phyloP scores from a whole-genome alignment of 768 basidiomycete genomes.

The Panus rudis region DNA sequence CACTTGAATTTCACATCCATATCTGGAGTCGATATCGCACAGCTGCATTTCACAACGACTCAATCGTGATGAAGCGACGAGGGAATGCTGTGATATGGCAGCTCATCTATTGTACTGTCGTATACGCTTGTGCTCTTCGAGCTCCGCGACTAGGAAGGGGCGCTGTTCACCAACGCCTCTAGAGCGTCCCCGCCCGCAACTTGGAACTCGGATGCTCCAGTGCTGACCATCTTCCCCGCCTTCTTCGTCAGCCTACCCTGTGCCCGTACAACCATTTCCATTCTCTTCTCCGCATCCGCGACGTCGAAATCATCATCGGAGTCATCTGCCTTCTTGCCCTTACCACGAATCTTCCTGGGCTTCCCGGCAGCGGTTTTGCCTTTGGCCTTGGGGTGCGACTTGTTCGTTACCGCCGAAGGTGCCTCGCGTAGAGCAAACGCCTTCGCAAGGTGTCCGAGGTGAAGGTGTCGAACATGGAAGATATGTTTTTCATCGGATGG shows the following conservation, averaged over 20 bases:
- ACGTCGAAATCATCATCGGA: conserved; percentile 23
- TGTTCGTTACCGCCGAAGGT: conserved; percentile 34
- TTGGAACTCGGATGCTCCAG: conserved; percentile 70
- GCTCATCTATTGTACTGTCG: too few species aligned
- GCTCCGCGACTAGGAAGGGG: too few species aligned
- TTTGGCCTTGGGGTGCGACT: too few species aligned
- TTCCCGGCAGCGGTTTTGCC: conserved; percentile 7
- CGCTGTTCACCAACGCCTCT: conserved; percentile 60
- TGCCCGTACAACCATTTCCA: conserved; percentile 78
- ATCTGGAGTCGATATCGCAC: too few species aligned
- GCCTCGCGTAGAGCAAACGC: conserved; percentile 87
- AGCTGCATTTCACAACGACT: too few species aligned
- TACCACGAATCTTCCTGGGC: conserved; percentile 2
- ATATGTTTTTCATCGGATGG: conserved; percentile 93
- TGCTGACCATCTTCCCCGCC: conserved; percentile 66
- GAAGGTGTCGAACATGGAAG: conserved; percentile 91
- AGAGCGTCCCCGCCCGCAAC: conserved; percentile 57
- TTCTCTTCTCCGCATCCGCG: conserved; percentile 65
- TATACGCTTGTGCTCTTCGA: too few species aligned
- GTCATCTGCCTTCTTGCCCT: conserved; percentile 13
- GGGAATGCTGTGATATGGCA: too few species aligned
- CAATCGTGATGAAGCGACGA: too few species aligned
- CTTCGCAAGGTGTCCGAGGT: conserved; percentile 91
- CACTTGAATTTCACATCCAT: too few species aligned
- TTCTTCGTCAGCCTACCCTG: conserved; percentile 80